Evolutionary conservation across 768 basidiomycete species (phyloP), one percentile per base, ranked within the genome.

Genomic region (Leccinum uliginosum): DNA sequence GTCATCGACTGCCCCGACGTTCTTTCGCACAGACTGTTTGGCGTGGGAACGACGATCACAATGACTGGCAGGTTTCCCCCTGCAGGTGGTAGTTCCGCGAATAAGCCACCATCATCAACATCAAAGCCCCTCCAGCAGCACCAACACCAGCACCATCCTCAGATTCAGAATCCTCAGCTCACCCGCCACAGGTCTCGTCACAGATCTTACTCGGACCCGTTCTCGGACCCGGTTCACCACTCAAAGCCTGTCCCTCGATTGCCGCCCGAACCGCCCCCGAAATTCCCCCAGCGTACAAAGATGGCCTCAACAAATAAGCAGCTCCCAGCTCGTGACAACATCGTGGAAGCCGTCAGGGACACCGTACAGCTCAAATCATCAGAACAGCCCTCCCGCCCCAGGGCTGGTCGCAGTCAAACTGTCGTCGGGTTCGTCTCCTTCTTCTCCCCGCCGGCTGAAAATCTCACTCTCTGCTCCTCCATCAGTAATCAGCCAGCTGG

Each of bases 301-400:
- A 69, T 67, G 62, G 14, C 73, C 59, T 14, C 63, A 61, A 43
- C 62, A 49, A 55, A 57, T 53, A 75, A 74, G 49, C 73, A 72
- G 17, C 64, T 64, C 19, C 73, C 32, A 32, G 32, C 73, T 59
- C 65, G 75, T 40, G 70, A 73, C 58, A 69, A 77, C 60, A 80
- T 85, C 72, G 67, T 78, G 55, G 84, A 88, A 32, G 82, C 87
- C 44, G 82, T 89, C 61, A 78, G 83, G 61, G 86, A 91, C 58
- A 85, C 87, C 50, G 85, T 88, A 23, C 78, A 79, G 55, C 73
- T 86, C 62, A 80, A 77, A 50, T 68, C 74, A 40, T 64, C 74
- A 27, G 76, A 78, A 57, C 69, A 75, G 47, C 61, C 76, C 54
- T 71, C 83, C 51, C 76, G 78, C 61, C 61, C 68, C 23, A 82